A percentile compares a stretch with the other conserved stretches of the same genome.
Conservation (phyloP, 345 rosid species). For the Eucalyptus tenuipes region DNA sequence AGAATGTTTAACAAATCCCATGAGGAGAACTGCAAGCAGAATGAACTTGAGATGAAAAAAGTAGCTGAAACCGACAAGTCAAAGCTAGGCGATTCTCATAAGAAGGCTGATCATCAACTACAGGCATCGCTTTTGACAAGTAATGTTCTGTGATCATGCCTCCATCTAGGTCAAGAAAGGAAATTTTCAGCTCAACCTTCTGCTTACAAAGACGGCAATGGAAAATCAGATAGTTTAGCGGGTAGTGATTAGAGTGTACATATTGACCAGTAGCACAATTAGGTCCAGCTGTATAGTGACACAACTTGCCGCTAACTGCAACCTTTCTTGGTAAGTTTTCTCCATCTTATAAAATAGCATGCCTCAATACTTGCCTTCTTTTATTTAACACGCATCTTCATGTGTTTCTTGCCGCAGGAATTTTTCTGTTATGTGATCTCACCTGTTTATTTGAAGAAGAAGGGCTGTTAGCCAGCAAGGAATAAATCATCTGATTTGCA, state of each 20-base stretch:
- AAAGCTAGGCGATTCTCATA: slow-evolving; percentile 16
- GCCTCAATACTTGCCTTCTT: background rate
- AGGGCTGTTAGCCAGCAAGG: background rate
- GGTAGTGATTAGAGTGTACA: background rate
- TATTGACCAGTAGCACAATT: background rate
- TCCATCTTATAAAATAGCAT: background rate
- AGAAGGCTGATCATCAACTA: slow-evolving; percentile 12
- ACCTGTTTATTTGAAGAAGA: background rate
- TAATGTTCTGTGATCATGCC: background rate
- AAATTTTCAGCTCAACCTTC: background rate
- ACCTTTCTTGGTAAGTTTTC: background rate
- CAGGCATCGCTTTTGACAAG: slow-evolving; percentile 5
- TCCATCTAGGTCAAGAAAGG: background rate
- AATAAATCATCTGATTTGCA: background rate
- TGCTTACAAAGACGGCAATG: background rate
- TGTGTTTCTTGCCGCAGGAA: background rate
- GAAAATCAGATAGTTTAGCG: background rate
- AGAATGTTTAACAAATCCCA: slow-evolving; percentile 74
- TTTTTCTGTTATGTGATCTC: background rate
- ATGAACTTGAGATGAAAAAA: slow-evolving; percentile 61
- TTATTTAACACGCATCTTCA: background rate
- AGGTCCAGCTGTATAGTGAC: background rate
- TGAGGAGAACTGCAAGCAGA: slow-evolving; percentile 69
- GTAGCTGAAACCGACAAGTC: slow-evolving; percentile 30
- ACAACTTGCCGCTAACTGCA: background rate